A percentile compares a stretch with the other conserved stretches of the same genome.
These are phyloP conservation scores for Aspergillus flavus DNA, from an alignment of 2,329 filamentous ascomycete genomes.

Conservation along the genomic window DNA sequence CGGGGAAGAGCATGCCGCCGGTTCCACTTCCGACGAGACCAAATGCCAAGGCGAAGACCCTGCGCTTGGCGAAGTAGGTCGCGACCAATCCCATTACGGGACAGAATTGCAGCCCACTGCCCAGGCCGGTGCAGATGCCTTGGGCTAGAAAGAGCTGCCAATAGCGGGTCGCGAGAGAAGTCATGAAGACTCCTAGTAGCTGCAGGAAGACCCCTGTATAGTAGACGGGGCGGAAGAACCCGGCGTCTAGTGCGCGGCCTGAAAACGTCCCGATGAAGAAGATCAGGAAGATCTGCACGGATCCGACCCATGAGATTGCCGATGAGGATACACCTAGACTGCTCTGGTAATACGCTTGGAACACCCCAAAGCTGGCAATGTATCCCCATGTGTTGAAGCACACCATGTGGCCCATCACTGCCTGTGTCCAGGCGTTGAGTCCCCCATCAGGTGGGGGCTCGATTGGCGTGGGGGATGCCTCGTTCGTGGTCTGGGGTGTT, in stretches of 20 bases:
- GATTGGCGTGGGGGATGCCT: background rate
- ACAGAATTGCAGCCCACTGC: constrained; percentile 36
- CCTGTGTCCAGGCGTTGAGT: constrained; percentile 24
- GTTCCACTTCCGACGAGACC: background rate
- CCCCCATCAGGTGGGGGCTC: constrained; percentile 24
- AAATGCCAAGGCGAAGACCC: constrained; percentile 1
- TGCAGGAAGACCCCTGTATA: constrained; percentile 25
- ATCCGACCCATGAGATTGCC: constrained; percentile 54
- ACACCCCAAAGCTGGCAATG: constrained; percentile 16
- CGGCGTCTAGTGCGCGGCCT: constrained; percentile 48
- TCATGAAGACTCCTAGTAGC: constrained; percentile 20
- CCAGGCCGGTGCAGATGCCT: constrained; percentile 57
- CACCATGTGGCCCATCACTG: constrained; percentile 18
- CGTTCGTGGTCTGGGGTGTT: background rate
- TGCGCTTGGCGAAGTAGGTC: constrained; percentile 52
- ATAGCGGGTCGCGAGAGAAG: constrained; percentile 36
- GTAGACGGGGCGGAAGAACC: constrained; percentile 37
- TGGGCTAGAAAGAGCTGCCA: constrained; percentile 60
- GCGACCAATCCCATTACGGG: constrained; percentile 20
- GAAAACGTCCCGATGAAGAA: constrained; percentile 46
- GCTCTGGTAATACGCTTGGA: constrained; percentile 44
- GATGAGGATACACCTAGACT: constrained; percentile 35
- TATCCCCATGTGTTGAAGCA: constrained; percentile 21
- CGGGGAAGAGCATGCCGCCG: constrained; percentile 1
- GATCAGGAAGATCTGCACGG: constrained; percentile 50